Percentiles rank a stretch among this genome's conserved stretches.
Conservation (phyloP, 495 filamentous ascomycete genomes). For the Amniculicola lignicola region DNA sequence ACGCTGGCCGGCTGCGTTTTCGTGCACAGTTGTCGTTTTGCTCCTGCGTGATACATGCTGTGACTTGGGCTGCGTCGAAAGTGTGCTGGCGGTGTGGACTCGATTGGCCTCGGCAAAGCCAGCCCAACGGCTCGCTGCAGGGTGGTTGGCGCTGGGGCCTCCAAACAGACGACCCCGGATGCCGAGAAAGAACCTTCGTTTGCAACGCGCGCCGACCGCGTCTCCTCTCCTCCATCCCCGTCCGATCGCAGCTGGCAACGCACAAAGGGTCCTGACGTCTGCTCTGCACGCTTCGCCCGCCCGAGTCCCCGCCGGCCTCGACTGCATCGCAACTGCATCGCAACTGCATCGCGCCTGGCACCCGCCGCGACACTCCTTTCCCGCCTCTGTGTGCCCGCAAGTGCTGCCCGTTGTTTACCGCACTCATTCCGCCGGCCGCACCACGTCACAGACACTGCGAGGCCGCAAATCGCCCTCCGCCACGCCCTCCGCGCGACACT, state of each 20-base stretch:
- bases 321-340: conserved; percentile 1
- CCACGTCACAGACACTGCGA: conserved; percentile 1
- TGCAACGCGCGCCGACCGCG: conserved; percentile 20
- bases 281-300: background rate
- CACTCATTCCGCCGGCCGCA: conserved; percentile 19
- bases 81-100: too few species aligned
- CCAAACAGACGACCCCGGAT: background rate
- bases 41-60: too few species aligned
- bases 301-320: background rate
- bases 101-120: too few species aligned
- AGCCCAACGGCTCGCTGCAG: too few species aligned
- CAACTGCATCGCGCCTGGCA: background rate
- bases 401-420: conserved; percentile 24
- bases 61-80: background rate
- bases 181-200: conserved; percentile 6
- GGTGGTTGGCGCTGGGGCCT: conserved; percentile 3
- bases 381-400: conserved; percentile 7
- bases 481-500: conserved; percentile 1
- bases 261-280: conserved; percentile 14
- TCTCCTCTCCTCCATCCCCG: conserved; percentile 6
- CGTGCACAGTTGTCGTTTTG: too few species aligned
- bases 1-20: too few species aligned
- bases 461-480: conserved; percentile 22
- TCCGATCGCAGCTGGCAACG: conserved; percentile 7
- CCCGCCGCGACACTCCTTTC: background rate